Evolutionary conservation across 1,139 yeast genomes (phyloP).

Genomic region (Saccharomyces hybrid): DNA sequence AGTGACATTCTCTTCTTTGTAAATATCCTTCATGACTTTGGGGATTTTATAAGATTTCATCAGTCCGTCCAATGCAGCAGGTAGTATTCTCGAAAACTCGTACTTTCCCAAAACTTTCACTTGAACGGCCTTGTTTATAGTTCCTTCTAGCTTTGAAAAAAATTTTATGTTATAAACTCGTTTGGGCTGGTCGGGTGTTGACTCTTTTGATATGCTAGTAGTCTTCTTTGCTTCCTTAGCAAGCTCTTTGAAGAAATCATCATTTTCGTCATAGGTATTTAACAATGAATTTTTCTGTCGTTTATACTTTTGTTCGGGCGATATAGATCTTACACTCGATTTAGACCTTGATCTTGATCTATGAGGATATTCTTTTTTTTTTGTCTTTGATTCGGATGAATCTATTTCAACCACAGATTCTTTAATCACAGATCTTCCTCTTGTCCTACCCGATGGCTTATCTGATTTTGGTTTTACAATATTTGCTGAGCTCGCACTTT

Average conservation of each 20-base stretch:
- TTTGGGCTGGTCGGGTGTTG: conserved; percentile 8
- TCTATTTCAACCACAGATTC: neutral
- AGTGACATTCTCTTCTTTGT: conserved; percentile 19
- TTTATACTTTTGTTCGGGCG: neutral
- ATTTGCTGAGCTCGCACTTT: neutral
- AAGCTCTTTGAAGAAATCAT: conserved; percentile 27
- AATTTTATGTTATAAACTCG: conserved; percentile 25
- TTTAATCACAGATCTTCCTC: neutral
- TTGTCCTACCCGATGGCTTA: neutral
- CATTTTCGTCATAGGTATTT: conserved; percentile 21
- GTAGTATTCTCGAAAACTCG: conserved; percentile 23
- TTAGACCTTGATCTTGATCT: neutral
- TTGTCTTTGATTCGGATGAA: neutral
- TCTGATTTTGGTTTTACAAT: neutral
- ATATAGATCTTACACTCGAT: conserved; percentile 1
- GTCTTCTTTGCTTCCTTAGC: conserved; percentile 17
- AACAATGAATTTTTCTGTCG: neutral
- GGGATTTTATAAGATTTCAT: conserved; percentile 19
- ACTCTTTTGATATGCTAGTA: conserved; percentile 4
- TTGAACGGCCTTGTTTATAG: conserved; percentile 21
- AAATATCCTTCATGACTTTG: conserved; percentile 11
- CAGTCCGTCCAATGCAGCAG: conserved; percentile 24
- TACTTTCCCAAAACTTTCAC: conserved; percentile 28
- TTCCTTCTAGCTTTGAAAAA: conserved; percentile 26
- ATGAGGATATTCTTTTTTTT: neutral